Evolutionary conservation across 306 rosid genomes (phyloP).

Genomic region (Cucumis hystrix): DNA sequence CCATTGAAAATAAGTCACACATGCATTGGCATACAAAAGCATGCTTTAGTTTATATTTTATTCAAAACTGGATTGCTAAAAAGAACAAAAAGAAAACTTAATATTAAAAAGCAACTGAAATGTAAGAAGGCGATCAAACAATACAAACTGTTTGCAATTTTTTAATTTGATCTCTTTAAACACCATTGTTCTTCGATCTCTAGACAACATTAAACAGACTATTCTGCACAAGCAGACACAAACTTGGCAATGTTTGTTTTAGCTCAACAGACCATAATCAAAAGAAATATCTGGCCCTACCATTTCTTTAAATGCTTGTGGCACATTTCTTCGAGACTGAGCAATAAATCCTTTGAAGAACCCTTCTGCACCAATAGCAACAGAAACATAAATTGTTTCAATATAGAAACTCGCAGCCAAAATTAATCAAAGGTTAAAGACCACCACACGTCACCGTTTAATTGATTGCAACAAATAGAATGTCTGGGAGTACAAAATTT

Average conservation of each 20-base stretch:
- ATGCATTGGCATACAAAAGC: neutral
- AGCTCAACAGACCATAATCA: neutral
- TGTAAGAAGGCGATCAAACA: neutral
- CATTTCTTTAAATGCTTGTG: conserved; percentile 34
- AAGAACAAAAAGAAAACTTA: neutral
- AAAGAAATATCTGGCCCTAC: conserved; percentile 20
- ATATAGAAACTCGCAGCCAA: neutral
- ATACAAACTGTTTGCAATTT: neutral
- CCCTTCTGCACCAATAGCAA: conserved; percentile 24
- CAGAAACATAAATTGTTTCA: neutral
- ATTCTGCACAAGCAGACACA: neutral
- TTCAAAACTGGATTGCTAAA: neutral
- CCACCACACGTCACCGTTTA: neutral
- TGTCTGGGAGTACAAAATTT: neutral
- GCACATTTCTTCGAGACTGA: conserved; percentile 40
- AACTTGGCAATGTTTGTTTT: neutral
- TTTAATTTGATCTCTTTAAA: neutral
- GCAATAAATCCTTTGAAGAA: conserved; percentile 7
- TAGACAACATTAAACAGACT: neutral
- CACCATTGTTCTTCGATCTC: neutral
- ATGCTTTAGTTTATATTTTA: neutral
- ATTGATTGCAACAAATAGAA: neutral
- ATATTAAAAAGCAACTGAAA: neutral
- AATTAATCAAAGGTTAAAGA: neutral
- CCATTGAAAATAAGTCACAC: neutral